Evolutionary conservation across 345 rosid genomes (phyloP).

Genomic region (Alliaria petiolata): DNA sequence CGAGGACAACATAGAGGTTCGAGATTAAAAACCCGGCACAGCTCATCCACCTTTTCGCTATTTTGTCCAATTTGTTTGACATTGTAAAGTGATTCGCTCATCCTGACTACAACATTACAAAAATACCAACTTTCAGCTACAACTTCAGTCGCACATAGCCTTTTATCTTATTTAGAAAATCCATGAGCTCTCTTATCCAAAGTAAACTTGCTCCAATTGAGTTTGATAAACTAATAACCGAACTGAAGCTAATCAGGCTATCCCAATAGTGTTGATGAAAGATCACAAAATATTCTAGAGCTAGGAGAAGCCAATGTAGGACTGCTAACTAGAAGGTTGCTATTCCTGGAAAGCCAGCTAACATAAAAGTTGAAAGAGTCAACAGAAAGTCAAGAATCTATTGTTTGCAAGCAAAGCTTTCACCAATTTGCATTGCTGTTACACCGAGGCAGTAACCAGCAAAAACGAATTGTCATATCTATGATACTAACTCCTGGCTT

Average conservation of each 20-base stretch:
- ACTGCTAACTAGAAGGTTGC: not conserved
- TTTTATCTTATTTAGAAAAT: not conserved
- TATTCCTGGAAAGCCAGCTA: too few relatives aligned
- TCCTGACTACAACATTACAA: conserved; percentile 55
- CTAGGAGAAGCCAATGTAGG: not conserved
- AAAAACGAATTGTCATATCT: too few relatives aligned
- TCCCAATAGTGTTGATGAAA: not conserved
- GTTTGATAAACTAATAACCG: not conserved
- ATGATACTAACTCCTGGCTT: not conserved
- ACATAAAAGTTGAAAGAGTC: too few relatives aligned
- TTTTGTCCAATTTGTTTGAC: conserved; percentile 57
- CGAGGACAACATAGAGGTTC: conserved; percentile 62
- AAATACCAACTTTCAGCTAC: conserved; percentile 1
- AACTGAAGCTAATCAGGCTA: not conserved
- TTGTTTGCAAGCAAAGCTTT: too few relatives aligned
- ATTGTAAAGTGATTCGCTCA: conserved; percentile 75
- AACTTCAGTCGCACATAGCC: not conserved
- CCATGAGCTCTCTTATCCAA: not conserved
- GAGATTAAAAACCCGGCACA: conserved; percentile 39
- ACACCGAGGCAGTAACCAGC: not conserved
- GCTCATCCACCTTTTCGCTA: conserved; percentile 41
- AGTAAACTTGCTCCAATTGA: not conserved
- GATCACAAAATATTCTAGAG: not conserved
- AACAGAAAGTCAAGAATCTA: too few relatives aligned
- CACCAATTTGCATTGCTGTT: too few relatives aligned